Percentiles rank a stretch among this genome's conserved stretches.
phyloP scores from a whole-genome alignment of 2,329 filamentous ascomycete genomes.

The Beauveria sp. region DNA sequence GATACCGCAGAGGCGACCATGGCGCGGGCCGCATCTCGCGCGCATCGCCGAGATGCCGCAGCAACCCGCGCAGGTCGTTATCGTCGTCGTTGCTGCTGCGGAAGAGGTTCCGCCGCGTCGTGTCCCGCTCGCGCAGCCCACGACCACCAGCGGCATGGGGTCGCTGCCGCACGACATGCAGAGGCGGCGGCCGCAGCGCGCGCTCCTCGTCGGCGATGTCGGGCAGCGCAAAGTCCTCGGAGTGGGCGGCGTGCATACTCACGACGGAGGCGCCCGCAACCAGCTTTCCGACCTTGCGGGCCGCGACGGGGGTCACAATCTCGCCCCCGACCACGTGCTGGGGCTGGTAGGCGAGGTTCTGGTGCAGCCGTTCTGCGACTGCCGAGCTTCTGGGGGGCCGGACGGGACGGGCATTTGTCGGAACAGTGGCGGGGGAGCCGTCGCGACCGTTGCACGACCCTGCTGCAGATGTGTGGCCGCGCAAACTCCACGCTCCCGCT shows the following conservation, averaged over 20 bases:
- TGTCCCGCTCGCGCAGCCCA: slow-evolving; percentile 2
- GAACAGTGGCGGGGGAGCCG: background rate
- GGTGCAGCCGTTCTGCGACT: background rate
- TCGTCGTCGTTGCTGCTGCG: background rate
- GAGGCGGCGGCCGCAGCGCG: slow-evolving; percentile 1
- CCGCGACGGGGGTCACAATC: background rate
- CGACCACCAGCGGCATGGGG: background rate
- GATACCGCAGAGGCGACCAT: background rate
- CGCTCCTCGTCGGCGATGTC: slow-evolving; percentile 7
- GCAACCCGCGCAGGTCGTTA: background rate
- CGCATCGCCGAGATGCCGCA: slow-evolving; percentile 2
- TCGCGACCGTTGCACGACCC: background rate
- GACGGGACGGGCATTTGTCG: background rate
- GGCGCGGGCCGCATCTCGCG: background rate
- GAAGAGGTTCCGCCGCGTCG: slow-evolving; percentile 5
- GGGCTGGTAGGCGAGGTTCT: background rate
- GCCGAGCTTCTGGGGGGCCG: background rate
- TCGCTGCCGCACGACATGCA: background rate
- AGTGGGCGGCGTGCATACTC: slow-evolving; percentile 2
- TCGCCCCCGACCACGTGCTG: background rate
- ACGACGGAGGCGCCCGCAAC: background rate
- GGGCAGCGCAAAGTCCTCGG: slow-evolving; percentile 6
- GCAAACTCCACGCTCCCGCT: background rate
- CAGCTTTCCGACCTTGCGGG: background rate
- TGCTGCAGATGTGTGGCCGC: background rate